phyloP scores from a whole-genome alignment of 805 yeast species.

The Tetrapisispora arboricola region DNA sequence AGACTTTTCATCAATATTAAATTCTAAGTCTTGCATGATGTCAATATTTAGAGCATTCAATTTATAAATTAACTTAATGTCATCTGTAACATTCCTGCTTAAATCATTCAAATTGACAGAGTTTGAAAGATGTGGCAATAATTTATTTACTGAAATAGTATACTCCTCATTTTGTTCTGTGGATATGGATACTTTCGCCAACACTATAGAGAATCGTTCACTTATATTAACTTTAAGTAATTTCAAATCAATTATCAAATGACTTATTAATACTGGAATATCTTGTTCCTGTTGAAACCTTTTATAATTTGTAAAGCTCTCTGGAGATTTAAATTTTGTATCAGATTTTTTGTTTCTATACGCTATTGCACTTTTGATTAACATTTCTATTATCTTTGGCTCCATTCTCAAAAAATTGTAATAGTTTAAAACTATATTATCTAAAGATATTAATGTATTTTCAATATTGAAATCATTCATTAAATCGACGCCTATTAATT shows the following conservation, averaged over 20 bases:
- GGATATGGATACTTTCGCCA: neutral
- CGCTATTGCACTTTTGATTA: neutral
- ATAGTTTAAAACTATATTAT: neutral
- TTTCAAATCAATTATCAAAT: neutral
- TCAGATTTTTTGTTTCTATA: neutral
- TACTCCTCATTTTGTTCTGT: neutral
- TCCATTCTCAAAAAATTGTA: neutral
- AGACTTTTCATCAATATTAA: neutral
- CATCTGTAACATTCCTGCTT: neutral
- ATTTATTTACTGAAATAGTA: neutral
- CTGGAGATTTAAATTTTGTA: neutral
- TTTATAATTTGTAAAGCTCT: neutral
- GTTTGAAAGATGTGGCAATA: neutral
- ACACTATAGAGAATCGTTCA: neutral
- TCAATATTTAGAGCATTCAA: neutral
- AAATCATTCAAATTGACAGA: neutral
- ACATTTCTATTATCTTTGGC: neutral
- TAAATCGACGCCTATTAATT: neutral
- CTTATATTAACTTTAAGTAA: neutral
- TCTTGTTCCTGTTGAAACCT: conserved; percentile 5
- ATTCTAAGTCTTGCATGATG: neutral
- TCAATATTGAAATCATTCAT: neutral
- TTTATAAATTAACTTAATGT: neutral
- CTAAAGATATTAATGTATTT: neutral
- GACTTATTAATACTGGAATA: neutral